Conservation (phyloP, 257 asterid species). For the Parsonsia alboflavescens region DNA sequence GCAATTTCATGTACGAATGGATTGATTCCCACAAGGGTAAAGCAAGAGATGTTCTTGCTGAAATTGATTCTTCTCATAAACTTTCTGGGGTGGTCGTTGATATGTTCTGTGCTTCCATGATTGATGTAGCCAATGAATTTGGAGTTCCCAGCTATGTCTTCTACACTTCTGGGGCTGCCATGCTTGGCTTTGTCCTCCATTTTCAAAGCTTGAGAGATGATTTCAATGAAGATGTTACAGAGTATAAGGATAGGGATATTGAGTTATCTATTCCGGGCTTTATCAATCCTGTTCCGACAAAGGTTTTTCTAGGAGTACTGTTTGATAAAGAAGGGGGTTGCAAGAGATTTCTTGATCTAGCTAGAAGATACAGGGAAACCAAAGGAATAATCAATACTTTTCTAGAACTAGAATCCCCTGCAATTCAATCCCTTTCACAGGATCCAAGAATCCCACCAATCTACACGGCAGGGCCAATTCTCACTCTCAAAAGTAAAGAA, state of each 20-base stretch:
- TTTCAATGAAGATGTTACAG: conserved; percentile 3
- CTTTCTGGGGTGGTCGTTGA: conserved; percentile 15
- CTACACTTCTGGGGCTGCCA: conserved; percentile 22
- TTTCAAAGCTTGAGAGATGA: conserved; percentile 18
- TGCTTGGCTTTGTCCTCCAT: conserved; percentile 8
- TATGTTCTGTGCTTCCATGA: conserved; percentile 13
- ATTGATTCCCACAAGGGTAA: neutral
- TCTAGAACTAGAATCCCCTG: conserved; percentile 32
- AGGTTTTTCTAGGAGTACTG: neutral
- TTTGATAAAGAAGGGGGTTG: conserved; percentile 3
- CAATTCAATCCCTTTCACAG: conserved; percentile 21
- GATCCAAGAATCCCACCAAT: conserved; percentile 15
- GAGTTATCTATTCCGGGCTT: conserved; percentile 1
- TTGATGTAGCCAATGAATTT: conserved; percentile 17
- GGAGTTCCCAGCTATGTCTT: conserved; percentile 9
- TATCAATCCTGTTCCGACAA: conserved; percentile 7
- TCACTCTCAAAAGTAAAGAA: conserved; percentile 3
- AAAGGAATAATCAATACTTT: conserved; percentile 45
- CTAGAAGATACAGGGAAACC: conserved; percentile 10
- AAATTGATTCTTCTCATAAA: neutral
- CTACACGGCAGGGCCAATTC: conserved; percentile 44
- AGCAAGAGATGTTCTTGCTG: conserved; percentile 4
- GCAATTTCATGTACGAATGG: neutral
- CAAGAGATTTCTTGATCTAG: conserved; percentile 1
- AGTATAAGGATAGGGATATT: conserved; percentile 1